Evolutionary conservation across 1,284 basidiomycete species (phyloP).

Genomic region (Pulveroboletus sp.): DNA sequence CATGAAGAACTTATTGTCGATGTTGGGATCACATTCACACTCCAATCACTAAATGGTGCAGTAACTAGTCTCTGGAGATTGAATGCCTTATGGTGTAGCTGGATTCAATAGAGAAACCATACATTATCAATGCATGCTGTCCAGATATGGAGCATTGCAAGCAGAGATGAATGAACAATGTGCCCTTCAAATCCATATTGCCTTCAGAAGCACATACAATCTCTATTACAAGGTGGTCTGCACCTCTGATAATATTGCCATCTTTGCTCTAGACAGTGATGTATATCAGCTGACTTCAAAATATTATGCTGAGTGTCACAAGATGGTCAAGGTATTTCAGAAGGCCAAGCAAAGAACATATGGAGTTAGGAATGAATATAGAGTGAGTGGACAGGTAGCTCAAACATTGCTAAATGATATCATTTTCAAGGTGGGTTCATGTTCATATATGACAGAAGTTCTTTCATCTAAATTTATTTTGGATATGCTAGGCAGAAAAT

Average conservation of each 20-base stretch:
- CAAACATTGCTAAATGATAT: not conserved
- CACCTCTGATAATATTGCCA: conserved; percentile 1
- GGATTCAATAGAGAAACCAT: not conserved
- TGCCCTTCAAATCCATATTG: conserved; percentile 4
- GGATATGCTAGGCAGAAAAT: not conserved
- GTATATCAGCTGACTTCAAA: conserved; percentile 3
- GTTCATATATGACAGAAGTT: no score
- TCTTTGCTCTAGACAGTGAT: conserved; percentile 13
- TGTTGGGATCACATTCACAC: conserved; percentile 7
- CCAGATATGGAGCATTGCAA: conserved; percentile 10
- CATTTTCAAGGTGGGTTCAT: not conserved
- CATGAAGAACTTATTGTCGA: conserved; percentile 14
- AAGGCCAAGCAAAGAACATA: not conserved
- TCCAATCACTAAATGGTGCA: rapidly evolving
- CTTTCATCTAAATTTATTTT: not conserved
- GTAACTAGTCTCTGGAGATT: conserved; percentile 13
- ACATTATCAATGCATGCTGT: conserved; percentile 7
- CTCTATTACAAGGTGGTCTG: conserved; percentile 10
- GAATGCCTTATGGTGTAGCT: not conserved
- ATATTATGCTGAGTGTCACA: conserved; percentile 1
- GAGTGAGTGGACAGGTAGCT: not conserved
- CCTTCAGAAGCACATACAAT: conserved; percentile 15
- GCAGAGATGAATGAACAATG: conserved; percentile 10
- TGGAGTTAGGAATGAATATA: no score
- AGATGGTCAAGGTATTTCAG: not conserved